Base-by-base conservation (phyloP, 1,284 basidiomycete genomes). In the Schizophyllum commune region DNA sequence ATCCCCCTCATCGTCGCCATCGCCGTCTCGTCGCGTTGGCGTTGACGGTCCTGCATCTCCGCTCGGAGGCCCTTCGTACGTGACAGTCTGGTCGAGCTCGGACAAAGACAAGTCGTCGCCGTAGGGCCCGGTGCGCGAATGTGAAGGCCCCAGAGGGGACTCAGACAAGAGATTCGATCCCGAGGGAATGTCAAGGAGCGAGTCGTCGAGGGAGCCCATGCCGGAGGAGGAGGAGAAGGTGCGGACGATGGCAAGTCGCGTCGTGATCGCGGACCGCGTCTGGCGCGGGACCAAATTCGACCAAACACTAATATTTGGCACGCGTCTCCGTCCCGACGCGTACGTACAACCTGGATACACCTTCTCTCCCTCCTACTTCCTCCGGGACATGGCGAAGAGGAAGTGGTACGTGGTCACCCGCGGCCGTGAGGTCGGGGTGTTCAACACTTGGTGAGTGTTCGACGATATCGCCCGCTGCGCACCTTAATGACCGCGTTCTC, bases 31-130 rank as follows among this genome's bases (percentile, higher is more conserved):
- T 57, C 56, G 64, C 62, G 33, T 62, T 61, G 55, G 59, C 52
- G 58, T 27, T 8, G 55, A 62, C 6, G 72, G 75, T 47, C 65
- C 71, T 3, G 77, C 77, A n/a, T 78, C 70, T n/a, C 79, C 70
- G 63, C 73, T 78, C 64, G 79, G 79, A 1, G 75, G 74, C 55
- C 69, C 69, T 57, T 69, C 65, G 55, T 62, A 65, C 20, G 65
- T 59, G 34, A 65, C 63, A 20, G 74, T 70, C 52, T 71, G 76
- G 62, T 81, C 77, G 13, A 87, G 76, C 64, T 88, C 85, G 2
- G 86, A 86, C 57, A 87, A 70, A 4, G 84, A 86, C 3, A 88
- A 75, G 72, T 87, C 84, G 62, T 78, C 77, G 54, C 77, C 77
- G 17, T 77, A 77, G 19, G 75, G 76, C 5, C 77, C 78, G 1